These are phyloP conservation scores for Balakata baccata DNA, from an alignment of 345 rosid species.

Conservation along the genomic window DNA sequence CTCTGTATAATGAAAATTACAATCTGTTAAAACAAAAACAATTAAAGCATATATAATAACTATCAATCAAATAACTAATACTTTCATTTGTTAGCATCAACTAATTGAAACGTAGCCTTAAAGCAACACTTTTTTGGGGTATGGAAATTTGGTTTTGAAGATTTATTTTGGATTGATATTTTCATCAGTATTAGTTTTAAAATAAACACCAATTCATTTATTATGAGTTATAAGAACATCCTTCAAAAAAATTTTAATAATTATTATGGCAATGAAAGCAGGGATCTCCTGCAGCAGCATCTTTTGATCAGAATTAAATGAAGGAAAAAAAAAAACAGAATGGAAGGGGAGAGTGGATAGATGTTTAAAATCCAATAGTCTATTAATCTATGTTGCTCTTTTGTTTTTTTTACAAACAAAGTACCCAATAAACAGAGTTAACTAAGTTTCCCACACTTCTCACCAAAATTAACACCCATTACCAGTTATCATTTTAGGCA, in stretches of 20 bases:
- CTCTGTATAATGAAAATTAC: slow-evolving; percentile 47
- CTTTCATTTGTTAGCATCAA: neutral
- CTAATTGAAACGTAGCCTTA: neutral
- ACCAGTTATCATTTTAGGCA: neutral
- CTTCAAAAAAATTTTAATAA: neutral
- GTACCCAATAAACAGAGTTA: neutral
- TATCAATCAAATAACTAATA: neutral
- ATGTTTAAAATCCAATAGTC: neutral
- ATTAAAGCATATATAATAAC: neutral
- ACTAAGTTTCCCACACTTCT: neutral
- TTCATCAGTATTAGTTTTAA: neutral
- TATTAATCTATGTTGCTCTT: neutral
- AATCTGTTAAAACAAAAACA: slow-evolving; percentile 7
- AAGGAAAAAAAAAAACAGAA: neutral
- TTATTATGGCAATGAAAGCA: neutral
- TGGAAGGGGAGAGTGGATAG: neutral
- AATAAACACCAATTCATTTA: neutral
- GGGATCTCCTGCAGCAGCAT: neutral
- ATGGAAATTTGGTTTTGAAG: neutral
- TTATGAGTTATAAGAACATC: neutral
- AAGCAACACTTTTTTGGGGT: neutral
- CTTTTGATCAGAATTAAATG: neutral
- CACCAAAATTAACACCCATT: neutral
- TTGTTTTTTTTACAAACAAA: neutral
- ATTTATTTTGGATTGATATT: neutral